Evolutionary conservation across 108 stramenopile genomes (phyloP), one percentile per base, ranked within the genome.

Genomic region (Cylindrotheca fusiformis): DNA sequence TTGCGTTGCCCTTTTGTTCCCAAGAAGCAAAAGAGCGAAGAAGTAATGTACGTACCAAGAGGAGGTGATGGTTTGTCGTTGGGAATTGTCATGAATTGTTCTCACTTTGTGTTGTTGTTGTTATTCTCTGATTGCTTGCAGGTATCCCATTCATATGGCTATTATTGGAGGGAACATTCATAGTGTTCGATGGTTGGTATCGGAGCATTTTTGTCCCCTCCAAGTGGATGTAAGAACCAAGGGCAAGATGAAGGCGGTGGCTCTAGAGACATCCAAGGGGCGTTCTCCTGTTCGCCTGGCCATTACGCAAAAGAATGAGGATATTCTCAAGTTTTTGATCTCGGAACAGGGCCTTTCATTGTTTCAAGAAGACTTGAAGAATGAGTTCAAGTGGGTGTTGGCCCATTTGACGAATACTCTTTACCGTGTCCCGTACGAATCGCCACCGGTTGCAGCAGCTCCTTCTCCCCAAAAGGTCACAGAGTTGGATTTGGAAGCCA

Each of bases 261-360:
- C 36, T 41, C 6, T 41, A 6, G 36, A 14, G 14, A 41, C 36
- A 6, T 41, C 36, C 58, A 84, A 80, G 58, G 83, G 81, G 48
- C 65, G 74, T 30, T 70, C 81, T 2, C 65, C 83, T 1, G 14
- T 84, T 46, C 57, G 68, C 23, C 67, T 87, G 48, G 86, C 83
- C 18, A 73, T 87, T 77, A 41, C 27, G 47, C 60, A 68, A 47
- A 64, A 72, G 30, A 55, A 60, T 25, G 31, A 77, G 0, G 83
- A 76, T 21, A 68, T 87, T 28, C 63, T 87, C 59, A 58, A 75
- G 48, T 87, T 79, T 52, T 63, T 87, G 17, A 67, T 82, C 3
- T 62, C 55, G 2, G 86, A 87, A 36, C 75, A 68, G 48, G 52
- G 55, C 0, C 63, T 81, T 22, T 53, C 62, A 23, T 58, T 87